A percentile compares a stretch with the other conserved stretches of the same genome.
Evolutionary conservation across 192 early-diverging fungal genomes (phyloP).

Genomic region (Rhizoclosmatium sp.): DNA sequence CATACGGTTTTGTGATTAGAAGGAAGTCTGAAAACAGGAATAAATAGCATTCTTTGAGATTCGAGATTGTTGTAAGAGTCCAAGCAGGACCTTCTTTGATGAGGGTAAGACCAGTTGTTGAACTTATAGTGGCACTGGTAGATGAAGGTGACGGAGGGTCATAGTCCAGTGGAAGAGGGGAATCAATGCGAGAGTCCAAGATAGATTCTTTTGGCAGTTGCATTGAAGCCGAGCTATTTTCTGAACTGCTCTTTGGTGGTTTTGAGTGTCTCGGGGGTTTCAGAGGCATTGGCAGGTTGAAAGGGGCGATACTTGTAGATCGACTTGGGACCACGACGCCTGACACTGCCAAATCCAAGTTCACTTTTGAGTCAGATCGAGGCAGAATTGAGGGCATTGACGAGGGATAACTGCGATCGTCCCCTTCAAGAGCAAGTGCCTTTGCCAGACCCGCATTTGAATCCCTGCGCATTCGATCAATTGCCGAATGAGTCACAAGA

Average conservation of each 20-base stretch:
- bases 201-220: background rate
- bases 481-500: background rate
- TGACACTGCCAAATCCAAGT: background rate
- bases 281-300: background rate
- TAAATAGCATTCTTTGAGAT: slow-evolving; percentile 30
- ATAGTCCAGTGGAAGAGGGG: background rate
- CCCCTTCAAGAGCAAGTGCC: background rate
- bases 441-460: background rate
- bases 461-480: background rate
- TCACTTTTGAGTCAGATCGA: background rate
- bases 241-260: background rate
- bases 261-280: background rate
- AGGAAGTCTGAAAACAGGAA: slow-evolving; percentile 25
- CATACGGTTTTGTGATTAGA: slow-evolving; percentile 31
- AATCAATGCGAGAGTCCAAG: too few species aligned
- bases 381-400: background rate
- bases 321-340: background rate
- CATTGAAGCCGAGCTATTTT: background rate
- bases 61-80: slow-evolving; percentile 21
- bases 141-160: background rate
- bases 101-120: background rate
- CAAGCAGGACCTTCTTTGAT: slow-evolving; percentile 29
- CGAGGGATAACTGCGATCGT: background rate
- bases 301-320: background rate
- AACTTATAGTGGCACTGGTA: background rate